Conservation (phyloP, 352 stramenopile genomes). For the Thalassiosira livingstoniorum region DNA sequence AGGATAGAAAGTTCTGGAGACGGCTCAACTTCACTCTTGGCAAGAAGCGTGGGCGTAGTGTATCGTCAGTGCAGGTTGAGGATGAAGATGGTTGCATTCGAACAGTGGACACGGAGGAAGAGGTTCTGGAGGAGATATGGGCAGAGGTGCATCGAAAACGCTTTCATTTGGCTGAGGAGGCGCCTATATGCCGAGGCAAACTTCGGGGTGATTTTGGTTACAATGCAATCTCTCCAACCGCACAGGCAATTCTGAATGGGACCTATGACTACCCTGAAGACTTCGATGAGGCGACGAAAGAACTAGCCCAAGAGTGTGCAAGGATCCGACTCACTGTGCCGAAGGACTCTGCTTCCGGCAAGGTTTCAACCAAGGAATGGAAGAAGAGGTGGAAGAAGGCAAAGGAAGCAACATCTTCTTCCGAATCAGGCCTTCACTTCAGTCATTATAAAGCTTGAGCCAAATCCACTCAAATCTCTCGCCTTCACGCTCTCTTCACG, state of each 20-base stretch:
- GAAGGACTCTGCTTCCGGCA: background rate
- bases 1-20: background rate
- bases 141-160: conserved; percentile 1
- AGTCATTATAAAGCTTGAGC: background rate
- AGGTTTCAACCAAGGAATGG: background rate
- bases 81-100: background rate
- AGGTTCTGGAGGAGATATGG: conserved; percentile 5
- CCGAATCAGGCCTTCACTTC: background rate
- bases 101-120: background rate
- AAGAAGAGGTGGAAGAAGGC: background rate
- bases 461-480: background rate
- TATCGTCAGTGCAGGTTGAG: background rate
- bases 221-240: background rate
- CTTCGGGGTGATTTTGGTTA: conserved; percentile 4
- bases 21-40: background rate
- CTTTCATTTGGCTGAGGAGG: conserved; percentile 17
- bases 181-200: background rate
- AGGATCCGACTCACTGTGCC: background rate
- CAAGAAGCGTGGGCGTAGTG: background rate
- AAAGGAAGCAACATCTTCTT: conserved; percentile 16
- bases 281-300: background rate
- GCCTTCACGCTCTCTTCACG: background rate
- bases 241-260: background rate
- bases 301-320: background rate
- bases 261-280: background rate